phyloP scores from a whole-genome alignment of 352 stramenopile genomes.

The Globisporangium abappressorium region DNA sequence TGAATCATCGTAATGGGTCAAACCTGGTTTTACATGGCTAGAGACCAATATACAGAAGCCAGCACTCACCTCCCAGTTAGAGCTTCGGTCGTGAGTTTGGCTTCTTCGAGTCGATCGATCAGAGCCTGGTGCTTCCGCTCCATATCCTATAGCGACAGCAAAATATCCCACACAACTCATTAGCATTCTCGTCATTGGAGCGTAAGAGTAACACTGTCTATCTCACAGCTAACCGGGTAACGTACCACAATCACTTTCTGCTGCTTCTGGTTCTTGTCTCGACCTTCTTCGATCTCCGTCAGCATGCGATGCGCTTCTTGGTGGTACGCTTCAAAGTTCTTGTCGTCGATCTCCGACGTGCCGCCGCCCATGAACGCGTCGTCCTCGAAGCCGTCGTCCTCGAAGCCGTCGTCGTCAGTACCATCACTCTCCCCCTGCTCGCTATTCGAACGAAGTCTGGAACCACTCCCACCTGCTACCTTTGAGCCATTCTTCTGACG shows the following conservation, averaged over 20 bases:
- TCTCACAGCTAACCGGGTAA: background rate
- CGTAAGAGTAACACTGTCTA: background rate
- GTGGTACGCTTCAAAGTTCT: conserved; percentile 69
- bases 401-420: conserved; percentile 9
- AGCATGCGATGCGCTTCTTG: conserved; percentile 65
- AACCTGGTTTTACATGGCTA: background rate
- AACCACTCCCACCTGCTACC: background rate
- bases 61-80: conserved; percentile 55
- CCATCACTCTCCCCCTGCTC: background rate
- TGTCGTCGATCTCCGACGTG: conserved; percentile 46
- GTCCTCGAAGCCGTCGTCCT: conserved; percentile 15
- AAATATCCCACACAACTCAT: background rate
- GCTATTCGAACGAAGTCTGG: background rate
- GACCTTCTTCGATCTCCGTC: conserved; percentile 58
- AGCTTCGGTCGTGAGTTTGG: conserved; percentile 62
- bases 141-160: conserved; percentile 36
- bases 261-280: conserved; percentile 54
- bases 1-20: background rate
- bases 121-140: conserved; percentile 67
- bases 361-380: background rate
- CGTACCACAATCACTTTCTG: conserved; percentile 66
- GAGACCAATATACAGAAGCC: background rate
- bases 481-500: background rate
- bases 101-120: conserved; percentile 59
- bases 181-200: background rate